A percentile compares a stretch with the other conserved stretches of the same genome.
Conservation (phyloP, 306 rosid species). For the Dryas octopetala region DNA sequence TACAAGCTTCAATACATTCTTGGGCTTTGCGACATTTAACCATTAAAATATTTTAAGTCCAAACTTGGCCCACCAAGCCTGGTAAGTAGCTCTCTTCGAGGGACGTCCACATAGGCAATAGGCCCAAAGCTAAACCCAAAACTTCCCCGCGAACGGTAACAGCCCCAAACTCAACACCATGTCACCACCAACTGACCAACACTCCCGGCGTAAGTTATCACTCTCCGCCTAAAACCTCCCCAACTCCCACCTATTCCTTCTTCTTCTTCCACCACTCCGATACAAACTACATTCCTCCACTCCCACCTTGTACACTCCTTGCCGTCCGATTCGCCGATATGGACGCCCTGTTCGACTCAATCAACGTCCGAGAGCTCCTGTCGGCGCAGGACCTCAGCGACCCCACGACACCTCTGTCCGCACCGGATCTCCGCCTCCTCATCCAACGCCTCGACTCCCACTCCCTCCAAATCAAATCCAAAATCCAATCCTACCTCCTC, state of each 20-base stretch:
- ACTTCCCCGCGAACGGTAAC: not conserved
- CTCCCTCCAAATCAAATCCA: conserved; percentile 73
- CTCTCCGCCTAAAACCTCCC: not conserved
- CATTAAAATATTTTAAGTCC: no score
- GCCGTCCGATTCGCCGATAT: conserved; percentile 32
- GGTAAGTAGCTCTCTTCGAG: no score
- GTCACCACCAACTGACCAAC: not conserved
- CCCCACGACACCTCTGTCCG: conserved; percentile 75
- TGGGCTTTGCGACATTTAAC: no score
- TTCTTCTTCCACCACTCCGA: not conserved
- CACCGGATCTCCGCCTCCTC: conserved; percentile 96
- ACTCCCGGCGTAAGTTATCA: not conserved
- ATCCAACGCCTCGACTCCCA: conserved; percentile 94
- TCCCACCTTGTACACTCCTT: not conserved
- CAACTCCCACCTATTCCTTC: not conserved
- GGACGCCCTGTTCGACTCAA: conserved; percentile 74
- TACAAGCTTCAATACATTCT: no score
- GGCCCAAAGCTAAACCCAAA: no score
- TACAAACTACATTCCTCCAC: not conserved
- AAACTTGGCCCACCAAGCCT: no score
- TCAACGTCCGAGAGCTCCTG: conserved; percentile 86
- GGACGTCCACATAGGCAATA: no score
- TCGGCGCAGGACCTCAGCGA: conserved; percentile 80
- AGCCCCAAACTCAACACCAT: not conserved
- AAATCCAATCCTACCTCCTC: conserved; percentile 67